Evolutionary conservation across 176 grass and related monocot genomes (phyloP), one percentile per base, ranked within the genome.

Genomic region (Hyparrhenia diplandra): DNA sequence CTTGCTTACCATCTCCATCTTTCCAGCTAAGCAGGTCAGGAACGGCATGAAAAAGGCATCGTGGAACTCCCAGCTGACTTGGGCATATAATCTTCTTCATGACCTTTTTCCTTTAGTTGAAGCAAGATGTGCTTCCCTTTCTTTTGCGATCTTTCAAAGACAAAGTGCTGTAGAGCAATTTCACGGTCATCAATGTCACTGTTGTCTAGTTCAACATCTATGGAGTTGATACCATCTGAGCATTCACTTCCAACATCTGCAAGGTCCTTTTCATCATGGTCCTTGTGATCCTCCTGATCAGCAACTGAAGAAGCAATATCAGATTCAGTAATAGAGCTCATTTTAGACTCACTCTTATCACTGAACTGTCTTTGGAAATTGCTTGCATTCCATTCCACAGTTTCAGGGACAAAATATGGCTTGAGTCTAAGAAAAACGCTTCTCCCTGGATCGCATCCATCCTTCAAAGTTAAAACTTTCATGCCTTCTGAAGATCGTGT

Each of bases 191-290:
- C 85, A 78, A 97, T 93, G 77, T 91, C 94, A 51, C 83, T 93
- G 39, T 87, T 74, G 85, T 93, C 94, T 68, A 87, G 84, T 85
- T 91, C 88, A 85, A 93, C 91, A 83, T 88, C 86, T 77, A 97
- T 47, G 9, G 94, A 97, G 32, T 88, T 92, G 74, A 87, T 83
- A 47, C 80, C 88, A 82, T 97, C 88, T 58, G 91, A 97, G 75
- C 85, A 91, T 76, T 93, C 82, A 76, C 94, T 97, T 73, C 67
- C 91, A 83, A 37, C 76, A 81, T 93, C 91, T 58, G 75, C 74
- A 66, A 79, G 83, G 63, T 82, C 67, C 54, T 80, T 79, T 61
- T 86, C 80, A 59, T 51, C 32, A 0, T 80, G 52, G 14, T 83
- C 75, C 14, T 83, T 83, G 34, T 76, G 80, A 67, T 80, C 84